Evolutionary conservation across 2,329 filamentous ascomycete genomes (phyloP).

Genomic region (Huntiella bhutanensis): DNA sequence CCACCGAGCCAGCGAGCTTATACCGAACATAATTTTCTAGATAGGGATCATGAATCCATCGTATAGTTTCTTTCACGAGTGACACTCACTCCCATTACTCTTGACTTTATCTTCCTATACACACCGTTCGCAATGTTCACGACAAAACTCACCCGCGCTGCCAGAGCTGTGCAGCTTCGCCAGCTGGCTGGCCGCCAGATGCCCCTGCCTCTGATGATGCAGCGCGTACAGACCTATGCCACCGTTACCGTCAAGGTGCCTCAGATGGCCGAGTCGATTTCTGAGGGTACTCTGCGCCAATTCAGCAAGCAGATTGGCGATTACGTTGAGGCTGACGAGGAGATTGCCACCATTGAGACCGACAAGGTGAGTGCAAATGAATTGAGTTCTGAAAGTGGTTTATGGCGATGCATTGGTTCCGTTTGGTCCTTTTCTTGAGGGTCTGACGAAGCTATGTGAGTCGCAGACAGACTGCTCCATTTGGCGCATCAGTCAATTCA

Average conservation of each 20-base stretch:
- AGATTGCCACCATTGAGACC: slow-evolving; percentile 96
- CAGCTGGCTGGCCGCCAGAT: slow-evolving; percentile 18
- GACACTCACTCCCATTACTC: background rate
- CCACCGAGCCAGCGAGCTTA: slow-evolving; percentile 7
- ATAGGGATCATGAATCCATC: background rate
- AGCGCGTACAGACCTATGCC: slow-evolving; percentile 45
- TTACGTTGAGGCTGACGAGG: slow-evolving; percentile 85
- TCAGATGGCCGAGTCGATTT: slow-evolving; percentile 96
- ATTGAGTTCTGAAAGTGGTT: background rate
- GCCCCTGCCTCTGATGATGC: slow-evolving; percentile 33
- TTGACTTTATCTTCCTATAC: background rate
- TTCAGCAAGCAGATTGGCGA: slow-evolving; percentile 87
- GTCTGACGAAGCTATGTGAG: background rate
- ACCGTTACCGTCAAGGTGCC: slow-evolving; percentile 84
- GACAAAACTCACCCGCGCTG: slow-evolving; percentile 24
- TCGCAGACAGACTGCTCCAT: background rate
- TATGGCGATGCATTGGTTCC: background rate
- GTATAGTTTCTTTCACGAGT: background rate
- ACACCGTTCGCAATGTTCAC: slow-evolving; percentile 21
- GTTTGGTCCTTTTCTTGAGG: too few relatives aligned
- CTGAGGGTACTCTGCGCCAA: slow-evolving; percentile 89
- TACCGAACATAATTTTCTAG: slow-evolving; percentile 5
- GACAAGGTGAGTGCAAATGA: slow-evolving; percentile 53
- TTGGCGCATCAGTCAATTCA: background rate
- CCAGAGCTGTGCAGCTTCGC: slow-evolving; percentile 26